A percentile compares a stretch with the other conserved stretches of the same genome.
Evolutionary conservation across 495 filamentous ascomycete species (phyloP).

Genomic region (Pyrenula aspistea): DNA sequence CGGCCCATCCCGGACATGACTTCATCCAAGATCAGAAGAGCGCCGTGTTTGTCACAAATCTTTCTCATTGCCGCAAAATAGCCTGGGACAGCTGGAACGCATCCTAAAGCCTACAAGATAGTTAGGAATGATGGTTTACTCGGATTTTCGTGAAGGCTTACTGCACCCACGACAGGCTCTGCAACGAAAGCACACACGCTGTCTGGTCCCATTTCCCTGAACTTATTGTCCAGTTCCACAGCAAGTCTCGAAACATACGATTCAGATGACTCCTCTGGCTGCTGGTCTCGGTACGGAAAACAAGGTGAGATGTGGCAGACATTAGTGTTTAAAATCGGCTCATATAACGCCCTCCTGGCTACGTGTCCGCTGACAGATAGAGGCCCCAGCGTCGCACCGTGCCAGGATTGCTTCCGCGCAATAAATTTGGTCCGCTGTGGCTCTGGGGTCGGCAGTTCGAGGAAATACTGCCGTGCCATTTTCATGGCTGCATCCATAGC

Average conservation of each 20-base stretch:
- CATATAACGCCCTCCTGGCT: conserved; percentile 49
- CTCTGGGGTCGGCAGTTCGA: conserved; percentile 37
- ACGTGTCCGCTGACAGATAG: conserved; percentile 52
- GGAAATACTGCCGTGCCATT: conserved; percentile 48
- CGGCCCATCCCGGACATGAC: conserved; percentile 73
- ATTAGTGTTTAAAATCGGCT: conserved; percentile 50
- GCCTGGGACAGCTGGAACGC: conserved; percentile 47
- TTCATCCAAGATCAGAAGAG: conserved; percentile 62
- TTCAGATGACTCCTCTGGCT: conserved; percentile 27
- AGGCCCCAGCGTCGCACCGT: conserved; percentile 61
- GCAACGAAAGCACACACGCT: conserved; percentile 68
- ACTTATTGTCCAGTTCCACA: conserved; percentile 62
- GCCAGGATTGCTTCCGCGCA: conserved; percentile 56
- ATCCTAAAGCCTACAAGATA: conserved; percentile 38
- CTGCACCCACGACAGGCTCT: conserved; percentile 55
- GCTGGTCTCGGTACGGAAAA: conserved; percentile 49
- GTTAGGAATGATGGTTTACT: background rate
- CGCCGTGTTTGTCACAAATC: conserved; percentile 53
- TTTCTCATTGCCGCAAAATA: conserved; percentile 52
- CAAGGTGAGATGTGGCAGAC: conserved; percentile 58
- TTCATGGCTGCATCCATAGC: conserved; percentile 61
- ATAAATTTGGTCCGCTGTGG: conserved; percentile 48
- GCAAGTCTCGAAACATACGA: conserved; percentile 47
- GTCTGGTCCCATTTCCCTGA: conserved; percentile 55
- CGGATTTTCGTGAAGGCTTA: conserved; percentile 12